A percentile compares a stretch with the other conserved stretches of the same genome.
Conservation (phyloP, 257 asterid species). For the Forsythia suspensa region DNA sequence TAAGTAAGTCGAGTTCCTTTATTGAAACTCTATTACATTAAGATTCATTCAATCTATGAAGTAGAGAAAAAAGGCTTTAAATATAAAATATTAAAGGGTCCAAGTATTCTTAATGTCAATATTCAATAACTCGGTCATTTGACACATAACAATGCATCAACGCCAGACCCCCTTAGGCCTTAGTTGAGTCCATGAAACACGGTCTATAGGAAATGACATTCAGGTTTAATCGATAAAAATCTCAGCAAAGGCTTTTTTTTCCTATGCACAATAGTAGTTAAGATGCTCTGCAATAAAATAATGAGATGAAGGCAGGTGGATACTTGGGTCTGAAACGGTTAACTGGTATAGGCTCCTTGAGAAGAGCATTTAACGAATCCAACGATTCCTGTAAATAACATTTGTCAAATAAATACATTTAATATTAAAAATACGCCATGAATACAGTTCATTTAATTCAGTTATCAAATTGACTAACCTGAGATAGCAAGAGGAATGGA, state of each 20-base stretch:
- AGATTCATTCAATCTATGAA: not conserved
- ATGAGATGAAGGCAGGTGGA: not conserved
- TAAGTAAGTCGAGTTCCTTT: not conserved
- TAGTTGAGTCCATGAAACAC: not conserved
- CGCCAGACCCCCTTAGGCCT: not conserved
- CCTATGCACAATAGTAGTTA: not conserved
- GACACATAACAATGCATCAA: not conserved
- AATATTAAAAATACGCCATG: not conserved
- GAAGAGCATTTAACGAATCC: conserved; percentile 52
- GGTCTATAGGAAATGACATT: not conserved
- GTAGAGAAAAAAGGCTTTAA: not conserved
- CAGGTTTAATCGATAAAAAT: not conserved
- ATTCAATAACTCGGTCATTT: not conserved
- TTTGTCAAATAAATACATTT: not conserved
- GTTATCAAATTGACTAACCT: conserved; percentile 33
- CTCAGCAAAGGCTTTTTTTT: not conserved
- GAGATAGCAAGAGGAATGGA: conserved; percentile 62
- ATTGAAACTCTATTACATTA: not conserved
- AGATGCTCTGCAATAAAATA: not conserved
- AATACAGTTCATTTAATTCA: not conserved
- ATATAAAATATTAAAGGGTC: not conserved
- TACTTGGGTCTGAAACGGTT: conserved; percentile 74
- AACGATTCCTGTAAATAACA: conserved; percentile 48
- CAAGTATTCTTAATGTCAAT: too few relatives aligned
- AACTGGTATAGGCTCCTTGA: conserved; percentile 50